These are phyloP conservation scores for Phytophthora sp. DNA, from an alignment of 352 stramenopile species.

Conservation along the genomic window DNA sequence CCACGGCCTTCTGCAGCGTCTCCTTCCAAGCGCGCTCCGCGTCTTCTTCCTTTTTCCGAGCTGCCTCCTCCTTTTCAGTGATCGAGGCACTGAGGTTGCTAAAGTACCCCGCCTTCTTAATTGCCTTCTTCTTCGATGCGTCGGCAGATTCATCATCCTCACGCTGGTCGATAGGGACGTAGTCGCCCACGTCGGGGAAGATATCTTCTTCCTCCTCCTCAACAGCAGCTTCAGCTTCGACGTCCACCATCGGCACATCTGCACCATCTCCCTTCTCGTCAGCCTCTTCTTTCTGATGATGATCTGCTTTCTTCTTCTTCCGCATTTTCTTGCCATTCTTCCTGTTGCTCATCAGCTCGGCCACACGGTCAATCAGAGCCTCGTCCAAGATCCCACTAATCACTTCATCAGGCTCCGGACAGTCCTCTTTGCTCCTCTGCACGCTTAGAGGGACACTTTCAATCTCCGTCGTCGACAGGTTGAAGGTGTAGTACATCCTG, in stretches of 20 bases:
- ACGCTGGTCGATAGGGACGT: conserved; percentile 69
- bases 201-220: conserved; percentile 71
- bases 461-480: conserved; percentile 39
- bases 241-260: conserved; percentile 5
- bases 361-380: conserved; percentile 49
- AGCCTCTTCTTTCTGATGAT: background rate
- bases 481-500: conserved; percentile 81
- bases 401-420: conserved; percentile 60
- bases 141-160: conserved; percentile 18
- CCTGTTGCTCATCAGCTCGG: conserved; percentile 33
- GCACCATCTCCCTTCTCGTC: background rate
- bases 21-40: conserved; percentile 61
- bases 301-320: conserved; percentile 47
- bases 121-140: conserved; percentile 7
- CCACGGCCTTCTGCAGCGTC: conserved; percentile 60
- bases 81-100: conserved; percentile 73
- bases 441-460: conserved; percentile 68
- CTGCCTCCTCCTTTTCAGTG: conserved; percentile 53
- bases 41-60: conserved; percentile 49
- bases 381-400: conserved; percentile 61
- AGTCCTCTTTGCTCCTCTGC: conserved; percentile 79
- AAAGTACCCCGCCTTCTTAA: conserved; percentile 60
- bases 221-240: conserved; percentile 1
- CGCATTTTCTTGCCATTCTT: conserved; percentile 44
- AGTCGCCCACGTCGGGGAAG: conserved; percentile 73